Evolutionary conservation across 495 filamentous ascomycete genomes (phyloP), one percentile per base, ranked within the genome.

Genomic region (Talaromyces wortmannii): DNA sequence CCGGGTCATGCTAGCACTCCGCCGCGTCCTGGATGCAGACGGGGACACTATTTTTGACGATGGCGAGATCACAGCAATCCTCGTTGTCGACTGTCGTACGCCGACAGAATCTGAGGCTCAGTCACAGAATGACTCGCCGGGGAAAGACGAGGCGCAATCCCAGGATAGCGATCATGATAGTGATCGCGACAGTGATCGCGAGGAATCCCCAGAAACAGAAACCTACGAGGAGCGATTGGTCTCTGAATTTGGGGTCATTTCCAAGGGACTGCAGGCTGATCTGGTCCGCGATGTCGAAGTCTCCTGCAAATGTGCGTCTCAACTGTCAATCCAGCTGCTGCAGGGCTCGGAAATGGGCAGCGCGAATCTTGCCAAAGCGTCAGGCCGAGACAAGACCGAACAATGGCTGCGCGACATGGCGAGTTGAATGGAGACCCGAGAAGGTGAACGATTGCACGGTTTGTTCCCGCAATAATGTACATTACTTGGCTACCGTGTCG

Each of bases 371-470:
- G 30, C 43, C 36, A 53, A 53, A 42, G 51, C 51, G 12, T 42
- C 51, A 12, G 51, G 51, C 10, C 51, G 51, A 11, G 51, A 53
- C n/a, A n/a, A 17, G 52, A 32, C 42, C 13, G 52, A 53, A 30
- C 15, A 31, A 33, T 53, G 52, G 52, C 29, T 53, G 7, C 43
- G 50, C 5, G 33, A 50, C 6, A 18, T 43, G 33, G 44, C 10
- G 50, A 44, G n/a, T 23, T 42, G 33, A 15, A 13, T 23, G 4
- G 23, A 23, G 23, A 23, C 23, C 23, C 23, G 23, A 23, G 23
- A 23, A 23, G 23, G 1, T 23, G 23, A 23, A n/a, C n/a, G n/a
- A n/a, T n/a, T n/a, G n/a, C n/a, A n/a, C n/a, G n/a, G 23, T 23
- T 23, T 23, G 23, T 23, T 23, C 23, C 23, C 1, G 23, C 23